A percentile compares a stretch with the other conserved stretches of the same genome.
phyloP scores from a whole-genome alignment of 2,329 filamentous ascomycete species.

The Epichloe aotearoae region DNA sequence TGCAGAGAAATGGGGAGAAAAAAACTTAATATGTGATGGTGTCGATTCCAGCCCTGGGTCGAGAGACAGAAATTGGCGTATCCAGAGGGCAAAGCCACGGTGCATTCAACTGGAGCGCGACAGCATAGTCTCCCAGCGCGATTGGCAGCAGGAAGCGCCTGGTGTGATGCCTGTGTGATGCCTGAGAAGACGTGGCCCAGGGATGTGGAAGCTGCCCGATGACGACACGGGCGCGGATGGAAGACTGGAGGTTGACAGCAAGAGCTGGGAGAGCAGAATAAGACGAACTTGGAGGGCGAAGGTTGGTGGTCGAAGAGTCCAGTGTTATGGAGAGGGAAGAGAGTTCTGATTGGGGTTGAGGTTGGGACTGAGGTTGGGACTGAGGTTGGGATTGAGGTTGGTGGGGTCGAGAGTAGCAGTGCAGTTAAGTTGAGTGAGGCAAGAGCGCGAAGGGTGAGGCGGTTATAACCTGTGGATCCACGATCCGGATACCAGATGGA shows the following conservation, averaged over 20 bases:
- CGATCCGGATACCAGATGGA: background rate
- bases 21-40: background rate
- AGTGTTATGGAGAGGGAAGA: background rate
- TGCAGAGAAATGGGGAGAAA: background rate
- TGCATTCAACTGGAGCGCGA: background rate
- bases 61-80: background rate
- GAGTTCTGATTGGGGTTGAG: background rate
- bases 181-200: background rate
- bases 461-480: background rate
- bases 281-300: background rate
- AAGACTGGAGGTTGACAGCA: background rate
- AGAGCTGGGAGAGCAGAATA: background rate
- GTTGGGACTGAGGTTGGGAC: background rate
- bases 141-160: background rate
- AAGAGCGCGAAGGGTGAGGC: background rate
- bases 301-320: background rate
- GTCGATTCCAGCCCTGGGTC: background rate
- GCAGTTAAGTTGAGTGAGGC: background rate
- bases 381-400: background rate
- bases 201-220: background rate
- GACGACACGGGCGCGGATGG: background rate
- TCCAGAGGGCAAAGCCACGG: background rate
- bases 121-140: constrained; percentile 1
- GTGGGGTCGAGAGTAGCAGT: background rate
- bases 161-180: background rate